These are phyloP conservation scores for Ceratocystis cubensis DNA, from an alignment of 2,329 filamentous ascomycete species.

Conservation along the genomic window DNA sequence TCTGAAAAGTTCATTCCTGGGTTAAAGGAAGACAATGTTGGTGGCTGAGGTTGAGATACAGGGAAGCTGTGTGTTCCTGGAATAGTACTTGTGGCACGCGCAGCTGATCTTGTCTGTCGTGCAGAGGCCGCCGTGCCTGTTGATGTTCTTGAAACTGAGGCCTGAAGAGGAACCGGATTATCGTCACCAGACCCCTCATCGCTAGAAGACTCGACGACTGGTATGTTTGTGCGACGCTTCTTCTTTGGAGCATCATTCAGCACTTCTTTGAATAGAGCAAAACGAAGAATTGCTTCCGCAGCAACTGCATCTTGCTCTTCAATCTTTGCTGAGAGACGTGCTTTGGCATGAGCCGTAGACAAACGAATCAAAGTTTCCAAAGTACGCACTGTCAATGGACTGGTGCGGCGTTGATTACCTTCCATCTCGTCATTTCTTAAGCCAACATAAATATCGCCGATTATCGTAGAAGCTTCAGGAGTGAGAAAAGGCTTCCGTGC, in stretches of 20 bases:
- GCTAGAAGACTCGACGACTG: conserved; percentile 45
- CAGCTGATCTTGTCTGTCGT: conserved; percentile 23
- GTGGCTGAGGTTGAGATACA: conserved; percentile 22
- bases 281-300: conserved; percentile 80
- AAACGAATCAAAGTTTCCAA: conserved; percentile 97
- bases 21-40: background rate
- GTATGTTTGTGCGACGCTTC: conserved; percentile 59
- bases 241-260: conserved; percentile 67
- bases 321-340: conserved; percentile 73
- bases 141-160: conserved; percentile 33
- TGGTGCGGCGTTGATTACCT: conserved; percentile 83
- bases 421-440: conserved; percentile 93
- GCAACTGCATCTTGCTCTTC: conserved; percentile 80
- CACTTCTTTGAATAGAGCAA: conserved; percentile 95
- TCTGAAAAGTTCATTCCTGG: background rate
- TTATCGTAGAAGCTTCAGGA: conserved; percentile 81
- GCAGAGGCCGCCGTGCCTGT: conserved; percentile 4
- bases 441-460: conserved; percentile 80
- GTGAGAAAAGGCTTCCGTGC: conserved; percentile 79
- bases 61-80: conserved; percentile 17
- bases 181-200: conserved; percentile 40
- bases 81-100: conserved; percentile 28
- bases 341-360: conserved; percentile 88
- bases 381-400: conserved; percentile 91
- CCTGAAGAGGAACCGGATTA: background rate